These are phyloP conservation scores for Pseudogymnoascus sp. DNA, from an alignment of 2,329 filamentous ascomycete genomes.

Conservation along the genomic window DNA sequence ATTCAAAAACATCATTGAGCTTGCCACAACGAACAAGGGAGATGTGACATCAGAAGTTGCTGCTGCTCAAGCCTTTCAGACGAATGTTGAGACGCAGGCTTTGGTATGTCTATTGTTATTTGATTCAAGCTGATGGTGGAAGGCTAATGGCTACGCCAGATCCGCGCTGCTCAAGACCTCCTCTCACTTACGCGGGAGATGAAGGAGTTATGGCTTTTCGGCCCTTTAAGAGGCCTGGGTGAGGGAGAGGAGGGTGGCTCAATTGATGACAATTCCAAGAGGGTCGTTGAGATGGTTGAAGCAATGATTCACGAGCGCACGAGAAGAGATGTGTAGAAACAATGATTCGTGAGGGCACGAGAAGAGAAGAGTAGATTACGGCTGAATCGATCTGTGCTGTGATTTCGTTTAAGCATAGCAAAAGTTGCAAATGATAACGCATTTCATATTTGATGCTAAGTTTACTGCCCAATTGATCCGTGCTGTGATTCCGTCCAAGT, in stretches of 20 bases:
- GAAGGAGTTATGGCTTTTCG: constrained; percentile 44
- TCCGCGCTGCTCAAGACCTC: constrained; percentile 34
- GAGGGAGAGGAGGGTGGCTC: constrained; percentile 35
- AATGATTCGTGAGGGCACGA: background rate
- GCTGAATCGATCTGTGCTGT: no score
- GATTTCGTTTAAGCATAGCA: background rate
- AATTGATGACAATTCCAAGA: constrained; percentile 33
- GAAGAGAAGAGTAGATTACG: background rate
- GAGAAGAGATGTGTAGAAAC: background rate
- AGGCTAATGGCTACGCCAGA: constrained; percentile 16
- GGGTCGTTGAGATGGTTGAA: constrained; percentile 24
- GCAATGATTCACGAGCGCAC: constrained; percentile 18
- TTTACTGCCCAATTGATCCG: background rate
- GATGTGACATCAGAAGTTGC: constrained; percentile 26
- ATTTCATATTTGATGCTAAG: background rate
- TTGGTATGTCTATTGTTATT: constrained; percentile 20
- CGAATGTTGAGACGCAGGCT: constrained; percentile 28
- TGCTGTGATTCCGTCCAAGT: background rate
- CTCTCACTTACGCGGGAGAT: constrained; percentile 41
- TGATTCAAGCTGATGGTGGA: background rate
- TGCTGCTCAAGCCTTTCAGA: constrained; percentile 25
- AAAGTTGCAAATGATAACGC: background rate
- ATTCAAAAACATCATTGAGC: constrained; percentile 36
- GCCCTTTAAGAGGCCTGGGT: constrained; percentile 38
- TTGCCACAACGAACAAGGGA: constrained; percentile 21